These are phyloP conservation scores for Huntiella decipiens DNA, from an alignment of 2,329 filamentous ascomycete genomes.

Conservation along the genomic window DNA sequence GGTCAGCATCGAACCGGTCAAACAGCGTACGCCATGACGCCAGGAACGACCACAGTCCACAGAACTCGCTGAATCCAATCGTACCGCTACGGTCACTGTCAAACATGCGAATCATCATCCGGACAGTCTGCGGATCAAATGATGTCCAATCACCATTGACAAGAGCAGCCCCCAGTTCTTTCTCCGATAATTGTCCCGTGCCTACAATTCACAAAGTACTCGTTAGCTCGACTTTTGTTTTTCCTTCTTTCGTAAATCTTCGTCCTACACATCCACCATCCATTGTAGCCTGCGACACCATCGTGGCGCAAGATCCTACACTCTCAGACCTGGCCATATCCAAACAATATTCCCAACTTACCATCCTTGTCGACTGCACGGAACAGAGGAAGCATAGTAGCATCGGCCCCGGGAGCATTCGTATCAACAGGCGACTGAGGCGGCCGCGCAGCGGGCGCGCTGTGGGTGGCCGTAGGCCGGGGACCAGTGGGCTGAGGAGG, in stretches of 20 bases:
- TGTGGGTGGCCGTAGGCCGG: constrained; percentile 26
- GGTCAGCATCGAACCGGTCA: constrained; percentile 82
- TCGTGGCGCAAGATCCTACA: no score
- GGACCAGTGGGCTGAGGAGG: constrained; percentile 26
- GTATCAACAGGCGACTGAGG: constrained; percentile 42
- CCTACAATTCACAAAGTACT: constrained; percentile 22
- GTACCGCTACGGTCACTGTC: constrained; percentile 76
- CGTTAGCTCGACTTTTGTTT: no score
- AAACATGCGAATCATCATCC: constrained; percentile 99
- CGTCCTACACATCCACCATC: no score
- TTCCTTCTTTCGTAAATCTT: no score
- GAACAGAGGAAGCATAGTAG: constrained; percentile 70
- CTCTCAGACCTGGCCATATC: no score
- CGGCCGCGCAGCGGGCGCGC: constrained; percentile 39
- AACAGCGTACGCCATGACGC: constrained; percentile 88
- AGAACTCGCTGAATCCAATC: constrained; percentile 92
- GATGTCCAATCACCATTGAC: constrained; percentile 93
- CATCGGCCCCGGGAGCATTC: constrained; percentile 33
- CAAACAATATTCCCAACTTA: constrained; percentile 20
- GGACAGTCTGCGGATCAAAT: constrained; percentile 84
- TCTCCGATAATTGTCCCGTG: constrained; percentile 66
- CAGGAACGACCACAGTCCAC: constrained; percentile 87
- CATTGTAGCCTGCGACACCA: no score
- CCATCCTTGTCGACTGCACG: constrained; percentile 75
- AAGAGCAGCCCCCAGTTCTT: constrained; percentile 71